phyloP scores from a whole-genome alignment of 2,329 filamentous ascomycete species.

The Pseudodiploospora longispora region DNA sequence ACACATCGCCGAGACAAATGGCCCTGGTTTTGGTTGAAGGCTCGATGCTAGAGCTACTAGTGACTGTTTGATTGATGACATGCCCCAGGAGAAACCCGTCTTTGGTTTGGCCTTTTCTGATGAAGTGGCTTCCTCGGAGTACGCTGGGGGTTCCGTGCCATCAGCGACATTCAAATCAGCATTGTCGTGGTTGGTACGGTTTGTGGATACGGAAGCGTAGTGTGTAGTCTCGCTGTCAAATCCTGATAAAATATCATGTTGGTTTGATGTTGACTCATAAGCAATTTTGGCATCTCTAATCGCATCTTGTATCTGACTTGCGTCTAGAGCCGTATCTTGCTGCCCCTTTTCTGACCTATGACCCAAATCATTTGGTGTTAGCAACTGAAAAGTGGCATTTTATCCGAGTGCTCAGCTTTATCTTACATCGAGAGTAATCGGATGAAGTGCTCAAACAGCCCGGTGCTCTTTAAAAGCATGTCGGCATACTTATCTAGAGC shows the following conservation, averaged over 20 bases:
- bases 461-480: too few relatives aligned
- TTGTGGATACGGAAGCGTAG: too few relatives aligned
- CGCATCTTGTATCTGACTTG: constrained; percentile 10
- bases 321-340: constrained; percentile 17
- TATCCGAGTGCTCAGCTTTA: too few relatives aligned
- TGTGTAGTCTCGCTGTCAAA: too few relatives aligned
- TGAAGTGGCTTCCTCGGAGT: constrained; percentile 11
- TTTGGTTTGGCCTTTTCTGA: constrained; percentile 3
- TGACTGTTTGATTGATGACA: constrained; percentile 24
- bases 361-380: too few relatives aligned
- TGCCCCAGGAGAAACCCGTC: constrained; percentile 11
- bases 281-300: constrained; percentile 14
- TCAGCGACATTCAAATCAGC: background rate
- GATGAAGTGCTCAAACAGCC: too few relatives aligned
- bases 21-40: constrained; percentile 27
- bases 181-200: constrained; percentile 2
- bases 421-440: too few relatives aligned
- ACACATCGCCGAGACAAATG: constrained; percentile 28
- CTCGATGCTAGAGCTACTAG: constrained; percentile 27
- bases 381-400: too few relatives aligned
- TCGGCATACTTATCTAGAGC: constrained; percentile 11
- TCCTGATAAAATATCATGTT: constrained; percentile 6
- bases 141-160: constrained; percentile 15
- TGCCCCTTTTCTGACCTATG: constrained; percentile 6
- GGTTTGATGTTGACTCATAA: constrained; percentile 11